Conservation (phyloP, 169 alveolate species). For the Cryptosporidium tyzzeri region DNA sequence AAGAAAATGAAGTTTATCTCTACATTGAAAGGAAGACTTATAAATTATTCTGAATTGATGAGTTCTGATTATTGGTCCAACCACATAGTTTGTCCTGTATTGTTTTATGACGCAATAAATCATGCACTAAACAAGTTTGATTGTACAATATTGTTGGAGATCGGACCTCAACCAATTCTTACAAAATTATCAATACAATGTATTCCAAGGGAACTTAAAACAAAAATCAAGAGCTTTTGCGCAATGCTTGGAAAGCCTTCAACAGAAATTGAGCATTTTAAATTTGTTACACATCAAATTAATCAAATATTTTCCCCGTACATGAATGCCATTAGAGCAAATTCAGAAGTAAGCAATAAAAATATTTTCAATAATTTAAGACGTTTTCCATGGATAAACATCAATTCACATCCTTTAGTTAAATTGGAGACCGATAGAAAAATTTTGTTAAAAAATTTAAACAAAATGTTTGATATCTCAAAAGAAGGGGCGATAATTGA, state of each 20-base stretch:
- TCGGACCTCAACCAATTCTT: constrained; percentile 62
- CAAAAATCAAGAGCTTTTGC: neutral
- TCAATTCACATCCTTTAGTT: constrained; percentile 27
- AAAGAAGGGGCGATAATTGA: constrained; percentile 18
- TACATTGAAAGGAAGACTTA: constrained; percentile 20
- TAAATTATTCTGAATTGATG: constrained; percentile 4
- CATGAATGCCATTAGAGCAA: neutral
- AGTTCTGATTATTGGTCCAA: constrained; percentile 60
- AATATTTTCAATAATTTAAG: constrained; percentile 27
- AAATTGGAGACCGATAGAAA: neutral
- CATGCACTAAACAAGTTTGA: constrained; percentile 7
- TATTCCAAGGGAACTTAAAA: constrained; percentile 32
- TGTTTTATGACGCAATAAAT: constrained; percentile 54
- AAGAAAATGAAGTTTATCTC: constrained; percentile 29
- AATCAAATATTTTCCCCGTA: neutral
- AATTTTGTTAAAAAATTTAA: neutral
- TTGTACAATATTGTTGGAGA: constrained; percentile 11
- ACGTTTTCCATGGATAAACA: constrained; percentile 55
- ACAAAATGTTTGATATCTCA: neutral
- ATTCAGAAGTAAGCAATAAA: neutral
- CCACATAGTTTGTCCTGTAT: constrained; percentile 48
- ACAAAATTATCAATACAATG: constrained; percentile 43
- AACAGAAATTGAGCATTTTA: constrained; percentile 25
- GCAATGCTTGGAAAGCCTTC: constrained; percentile 32
- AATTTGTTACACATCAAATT: neutral